These are phyloP conservation scores for Amauroascus verrucosus DNA, from an alignment of 2,329 filamentous ascomycete species.

Conservation along the genomic window DNA sequence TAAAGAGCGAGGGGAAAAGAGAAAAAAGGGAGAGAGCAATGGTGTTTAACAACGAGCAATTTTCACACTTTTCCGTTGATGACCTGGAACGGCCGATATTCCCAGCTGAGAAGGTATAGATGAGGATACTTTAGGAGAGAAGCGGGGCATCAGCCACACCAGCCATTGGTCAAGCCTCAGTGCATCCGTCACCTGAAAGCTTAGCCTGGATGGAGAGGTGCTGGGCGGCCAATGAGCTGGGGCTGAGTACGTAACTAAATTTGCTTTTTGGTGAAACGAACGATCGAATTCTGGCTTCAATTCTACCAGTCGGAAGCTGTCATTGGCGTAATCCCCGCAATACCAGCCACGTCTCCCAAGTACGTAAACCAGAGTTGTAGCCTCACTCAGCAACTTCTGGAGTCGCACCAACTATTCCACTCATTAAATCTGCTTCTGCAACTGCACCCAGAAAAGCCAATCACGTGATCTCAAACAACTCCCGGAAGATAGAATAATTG, in stretches of 20 bases:
- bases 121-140: no score
- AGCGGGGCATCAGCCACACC: conserved; percentile 7
- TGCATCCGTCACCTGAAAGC: conserved; percentile 9
- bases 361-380: no score
- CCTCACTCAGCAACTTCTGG: no score
- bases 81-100: no score
- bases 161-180: conserved; percentile 10
- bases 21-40: not conserved
- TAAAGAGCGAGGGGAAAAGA: no score
- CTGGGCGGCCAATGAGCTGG: conserved; percentile 9
- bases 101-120: not conserved
- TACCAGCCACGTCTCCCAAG: not conserved
- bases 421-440: no score
- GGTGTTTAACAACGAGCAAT: no score
- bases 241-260: not conserved
- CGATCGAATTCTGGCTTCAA: not conserved
- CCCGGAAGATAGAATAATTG: no score
- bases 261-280: not conserved
- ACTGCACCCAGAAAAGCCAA: no score
- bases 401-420: no score
- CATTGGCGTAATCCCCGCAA: not conserved
- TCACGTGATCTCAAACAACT: no score
- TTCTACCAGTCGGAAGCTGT: not conserved
- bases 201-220: conserved; percentile 6
- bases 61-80: no score